Percentiles rank a stretch among this genome's conserved stretches.
Conservation (phyloP, 1,284 basidiomycete species). For the Sporisorium reilianum region DNA sequence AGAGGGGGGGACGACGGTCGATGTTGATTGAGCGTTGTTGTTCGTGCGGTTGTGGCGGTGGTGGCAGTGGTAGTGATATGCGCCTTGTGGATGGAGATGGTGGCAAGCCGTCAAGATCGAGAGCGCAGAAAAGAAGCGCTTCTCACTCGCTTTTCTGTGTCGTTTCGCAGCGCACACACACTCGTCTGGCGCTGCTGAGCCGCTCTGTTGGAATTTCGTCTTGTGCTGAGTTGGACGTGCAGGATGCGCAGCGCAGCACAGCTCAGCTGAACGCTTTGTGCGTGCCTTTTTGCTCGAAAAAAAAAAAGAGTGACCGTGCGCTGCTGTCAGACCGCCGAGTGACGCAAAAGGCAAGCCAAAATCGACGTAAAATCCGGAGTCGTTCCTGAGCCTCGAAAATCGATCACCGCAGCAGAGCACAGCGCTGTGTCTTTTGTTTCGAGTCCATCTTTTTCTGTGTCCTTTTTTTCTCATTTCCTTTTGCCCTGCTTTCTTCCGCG, state of each 20-base stretch:
- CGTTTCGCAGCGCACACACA: too few species aligned
- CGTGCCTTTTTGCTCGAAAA: neutral
- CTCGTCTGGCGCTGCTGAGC: too few species aligned
- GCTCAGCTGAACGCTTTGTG: too few species aligned
- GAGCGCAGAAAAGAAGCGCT: neutral
- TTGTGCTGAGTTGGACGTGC: constrained; percentile 21
- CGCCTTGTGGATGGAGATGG: constrained; percentile 5
- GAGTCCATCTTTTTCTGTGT: neutral
- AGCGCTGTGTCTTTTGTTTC: neutral
- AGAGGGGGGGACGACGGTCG: neutral
- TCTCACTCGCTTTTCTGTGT: neutral
- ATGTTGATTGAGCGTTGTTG: neutral
- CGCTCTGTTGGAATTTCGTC: neutral
- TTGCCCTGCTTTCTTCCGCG: neutral
- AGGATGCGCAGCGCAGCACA: neutral
- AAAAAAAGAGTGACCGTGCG: neutral
- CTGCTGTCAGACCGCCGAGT: neutral
- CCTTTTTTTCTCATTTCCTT: neutral
- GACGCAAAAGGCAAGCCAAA: neutral
- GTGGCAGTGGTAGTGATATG: neutral
- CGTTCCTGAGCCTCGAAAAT: neutral
- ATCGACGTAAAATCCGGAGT: constrained; percentile 4
- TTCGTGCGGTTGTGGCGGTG: neutral
- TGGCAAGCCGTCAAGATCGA: neutral
- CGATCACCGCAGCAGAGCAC: constrained; percentile 3